A percentile compares a stretch with the other conserved stretches of the same genome.
Conservation (phyloP, 2,329 filamentous ascomycete genomes). For the Venturia nashicola region DNA sequence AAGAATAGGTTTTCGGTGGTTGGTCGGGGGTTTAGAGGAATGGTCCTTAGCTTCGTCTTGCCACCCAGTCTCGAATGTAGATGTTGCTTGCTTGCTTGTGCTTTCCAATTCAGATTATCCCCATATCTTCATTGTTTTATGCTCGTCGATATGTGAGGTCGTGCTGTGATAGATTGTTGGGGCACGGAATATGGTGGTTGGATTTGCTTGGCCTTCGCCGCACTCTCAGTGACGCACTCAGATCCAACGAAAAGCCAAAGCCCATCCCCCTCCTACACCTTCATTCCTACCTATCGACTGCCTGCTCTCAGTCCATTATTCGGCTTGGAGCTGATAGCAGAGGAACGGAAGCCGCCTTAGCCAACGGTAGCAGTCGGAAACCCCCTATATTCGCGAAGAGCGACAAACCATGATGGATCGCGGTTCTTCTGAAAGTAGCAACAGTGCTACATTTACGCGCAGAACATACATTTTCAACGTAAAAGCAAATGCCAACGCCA, state of each 20-base stretch:
- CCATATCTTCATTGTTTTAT: not conserved
- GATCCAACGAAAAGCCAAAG: not conserved
- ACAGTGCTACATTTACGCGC: too few species aligned
- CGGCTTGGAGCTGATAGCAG: not conserved
- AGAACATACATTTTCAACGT: too few species aligned
- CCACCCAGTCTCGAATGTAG: not conserved
- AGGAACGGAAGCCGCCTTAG: too few species aligned
- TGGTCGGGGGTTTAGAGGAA: not conserved
- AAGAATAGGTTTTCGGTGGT: not conserved
- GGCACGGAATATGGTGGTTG: not conserved
- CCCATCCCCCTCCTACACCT: not conserved
- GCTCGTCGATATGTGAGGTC: not conserved
- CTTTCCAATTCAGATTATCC: not conserved
- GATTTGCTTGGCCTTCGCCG: not conserved
- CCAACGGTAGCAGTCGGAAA: too few species aligned
- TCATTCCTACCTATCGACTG: not conserved
- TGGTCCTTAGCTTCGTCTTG: not conserved
- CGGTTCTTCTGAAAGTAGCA: not conserved
- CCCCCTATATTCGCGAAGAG: too few species aligned
- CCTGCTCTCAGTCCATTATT: not conserved
- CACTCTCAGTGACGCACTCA: not conserved
- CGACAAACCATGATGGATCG: too few species aligned
- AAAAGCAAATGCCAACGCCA: too few species aligned
- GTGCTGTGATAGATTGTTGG: not conserved
- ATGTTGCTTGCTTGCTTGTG: not conserved